Evolutionary conservation across 2,329 filamentous ascomycete genomes (phyloP).

Genomic region (Thielaviopsis musarum): DNA sequence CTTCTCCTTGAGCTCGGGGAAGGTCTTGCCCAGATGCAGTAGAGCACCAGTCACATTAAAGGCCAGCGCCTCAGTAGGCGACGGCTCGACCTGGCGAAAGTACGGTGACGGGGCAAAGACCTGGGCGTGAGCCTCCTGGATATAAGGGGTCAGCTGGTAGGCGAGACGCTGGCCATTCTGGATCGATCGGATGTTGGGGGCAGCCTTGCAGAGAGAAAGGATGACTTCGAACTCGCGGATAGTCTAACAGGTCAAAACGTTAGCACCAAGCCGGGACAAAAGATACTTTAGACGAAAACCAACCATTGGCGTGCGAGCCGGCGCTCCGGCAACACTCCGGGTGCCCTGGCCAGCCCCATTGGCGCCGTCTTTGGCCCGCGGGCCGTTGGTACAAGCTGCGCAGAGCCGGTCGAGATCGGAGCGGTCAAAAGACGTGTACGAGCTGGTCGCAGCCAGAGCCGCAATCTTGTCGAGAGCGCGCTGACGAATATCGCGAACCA

Average conservation of each 20-base stretch:
- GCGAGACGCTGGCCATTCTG: constrained; percentile 64
- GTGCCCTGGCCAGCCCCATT: constrained; percentile 26
- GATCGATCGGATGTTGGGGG: constrained; percentile 51
- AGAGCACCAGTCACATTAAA: constrained; percentile 66
- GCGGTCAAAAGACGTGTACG: constrained; percentile 37
- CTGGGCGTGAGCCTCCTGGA: constrained; percentile 71
- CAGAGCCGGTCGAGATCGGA: constrained; percentile 48
- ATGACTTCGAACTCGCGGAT: constrained; percentile 85
- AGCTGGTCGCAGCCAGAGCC: constrained; percentile 38
- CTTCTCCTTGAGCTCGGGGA: constrained; percentile 48
- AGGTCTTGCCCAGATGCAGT: constrained; percentile 61
- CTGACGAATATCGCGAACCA: constrained; percentile 41
- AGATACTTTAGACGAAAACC: constrained; percentile 8
- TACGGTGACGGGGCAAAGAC: constrained; percentile 64
- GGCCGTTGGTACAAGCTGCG: constrained; percentile 35
- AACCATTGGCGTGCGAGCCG: constrained; percentile 43
- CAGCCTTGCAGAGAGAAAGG: constrained; percentile 78
- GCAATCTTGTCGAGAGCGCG: constrained; percentile 50
- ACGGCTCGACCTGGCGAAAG: constrained; percentile 68
- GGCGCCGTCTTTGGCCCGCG: constrained; percentile 25
- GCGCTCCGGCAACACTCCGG: constrained; percentile 14
- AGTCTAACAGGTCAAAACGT: constrained; percentile 35
- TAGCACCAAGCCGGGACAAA: not conserved
- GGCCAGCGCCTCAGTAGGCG: constrained; percentile 72
- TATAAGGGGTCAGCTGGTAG: constrained; percentile 65